Percentiles rank a stretch among this genome's conserved stretches.
These are phyloP conservation scores for Coniochaeta hoffmannii DNA, from an alignment of 2,329 filamentous ascomycete species.

Conservation along the genomic window DNA sequence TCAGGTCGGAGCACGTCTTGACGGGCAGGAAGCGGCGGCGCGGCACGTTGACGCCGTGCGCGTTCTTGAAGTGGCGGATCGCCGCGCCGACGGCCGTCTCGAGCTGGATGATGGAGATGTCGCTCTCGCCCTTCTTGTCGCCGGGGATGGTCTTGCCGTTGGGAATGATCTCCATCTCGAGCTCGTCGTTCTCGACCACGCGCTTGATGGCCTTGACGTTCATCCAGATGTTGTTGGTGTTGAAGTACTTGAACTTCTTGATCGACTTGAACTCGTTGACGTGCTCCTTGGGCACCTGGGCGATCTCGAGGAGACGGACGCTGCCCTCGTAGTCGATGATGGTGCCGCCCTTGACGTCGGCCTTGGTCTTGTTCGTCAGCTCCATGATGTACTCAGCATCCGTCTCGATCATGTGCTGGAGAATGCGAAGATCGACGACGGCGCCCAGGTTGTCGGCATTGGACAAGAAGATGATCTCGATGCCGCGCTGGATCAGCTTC, in stretches of 20 bases:
- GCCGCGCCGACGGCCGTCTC: conserved; percentile 98
- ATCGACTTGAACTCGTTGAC: conserved; percentile 99
- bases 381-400: conserved; percentile 99
- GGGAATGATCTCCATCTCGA: conserved; percentile 99
- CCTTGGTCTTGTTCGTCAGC: conserved; percentile 99
- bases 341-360: conserved; percentile 99
- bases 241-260: conserved; percentile 99
- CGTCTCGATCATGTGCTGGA: conserved; percentile 99
- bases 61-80: conserved; percentile 98
- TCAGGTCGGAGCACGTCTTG: conserved; percentile 98
- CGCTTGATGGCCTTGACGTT: conserved; percentile 97
- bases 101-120: conserved; percentile 94
- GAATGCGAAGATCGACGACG: conserved; percentile 93
- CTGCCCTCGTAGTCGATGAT: conserved; percentile 99
- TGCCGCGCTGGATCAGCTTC: conserved; percentile 87
- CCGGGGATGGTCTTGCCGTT: conserved; percentile 98
- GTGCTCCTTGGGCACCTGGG: conserved; percentile 99
- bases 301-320: conserved; percentile 94
- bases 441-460: conserved; percentile 98
- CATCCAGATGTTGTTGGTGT: conserved; percentile 99
- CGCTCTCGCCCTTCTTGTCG: conserved; percentile 99
- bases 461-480: conserved; percentile 97
- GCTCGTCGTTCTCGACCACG: conserved; percentile 95
- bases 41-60: conserved; percentile 97
- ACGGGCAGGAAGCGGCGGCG: conserved; percentile 97